phyloP scores from a whole-genome alignment of 1,284 basidiomycete genomes.

The Apiotrichum akiyoshidainum region DNA sequence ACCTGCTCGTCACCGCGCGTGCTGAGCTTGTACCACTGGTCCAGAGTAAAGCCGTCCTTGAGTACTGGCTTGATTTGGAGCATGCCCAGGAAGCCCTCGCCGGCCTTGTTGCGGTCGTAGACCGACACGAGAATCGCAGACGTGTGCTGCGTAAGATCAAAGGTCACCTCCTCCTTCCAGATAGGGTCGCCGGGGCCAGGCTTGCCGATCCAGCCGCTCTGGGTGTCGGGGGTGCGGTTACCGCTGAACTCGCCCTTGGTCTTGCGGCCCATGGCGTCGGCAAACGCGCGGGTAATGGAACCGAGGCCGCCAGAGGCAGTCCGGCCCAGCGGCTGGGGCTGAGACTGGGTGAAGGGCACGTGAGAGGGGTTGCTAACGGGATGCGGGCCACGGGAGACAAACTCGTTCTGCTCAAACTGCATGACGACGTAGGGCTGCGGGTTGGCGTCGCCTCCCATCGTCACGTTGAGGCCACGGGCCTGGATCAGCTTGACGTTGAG shows the following conservation, averaged over 20 bases:
- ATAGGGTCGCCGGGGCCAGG: conserved; percentile 70
- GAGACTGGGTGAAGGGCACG: conserved; percentile 44
- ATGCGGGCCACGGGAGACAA: conserved; percentile 81
- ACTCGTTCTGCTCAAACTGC: conserved; percentile 99
- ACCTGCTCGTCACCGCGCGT: conserved; percentile 76
- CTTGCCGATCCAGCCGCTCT: conserved; percentile 40
- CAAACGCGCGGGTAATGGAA: conserved; percentile 59
- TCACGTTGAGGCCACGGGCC: conserved; percentile 78
- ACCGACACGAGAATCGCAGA: conserved; percentile 86
- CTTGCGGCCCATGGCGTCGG: conserved; percentile 52
- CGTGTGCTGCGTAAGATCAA: conserved; percentile 90
- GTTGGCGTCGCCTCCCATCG: conserved; percentile 56
- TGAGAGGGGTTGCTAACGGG: conserved; percentile 36
- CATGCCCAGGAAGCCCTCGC: conserved; percentile 82
- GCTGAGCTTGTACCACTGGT: conserved; percentile 88
- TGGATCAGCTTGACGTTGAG: conserved; percentile 93
- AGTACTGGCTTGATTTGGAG: conserved; percentile 87
- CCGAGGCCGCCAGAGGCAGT: conserved; percentile 54
- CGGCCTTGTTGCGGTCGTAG: conserved; percentile 84
- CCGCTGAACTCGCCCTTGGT: conserved; percentile 42
- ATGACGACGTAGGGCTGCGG: conserved; percentile 89
- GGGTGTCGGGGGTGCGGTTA: conserved; percentile 42
- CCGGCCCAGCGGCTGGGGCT: conserved; percentile 40
- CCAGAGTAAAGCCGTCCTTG: conserved; percentile 86
- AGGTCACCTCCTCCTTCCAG: conserved; percentile 98